Evolutionary conservation across 176 grass and related monocot genomes (phyloP).

Genomic region (maize (Zea mays)): Zm-B73-REFERENCE-NAM-5.0 NC_050098.1:156226001-156226500

Average conservation of each 20-base stretch:
- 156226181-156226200: slow-evolving; percentile 92
- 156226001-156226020: slow-evolving; percentile 35
- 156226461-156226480: slow-evolving; percentile 91
- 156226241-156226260: slow-evolving; percentile 95
- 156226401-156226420: slow-evolving; percentile 89
- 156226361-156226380: slow-evolving; percentile 91
- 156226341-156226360: slow-evolving; percentile 90
- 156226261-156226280: slow-evolving; percentile 86
- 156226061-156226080: slow-evolving; percentile 94
- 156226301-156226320: slow-evolving; percentile 98
- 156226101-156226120: slow-evolving; percentile 89
- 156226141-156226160: slow-evolving; percentile 86
- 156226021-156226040: slow-evolving; percentile 5
- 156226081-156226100: slow-evolving; percentile 89
- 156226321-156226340: slow-evolving; percentile 84
- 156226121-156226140: slow-evolving; percentile 58
- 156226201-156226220: slow-evolving; percentile 93
- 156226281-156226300: slow-evolving; percentile 79
- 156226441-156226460: slow-evolving; percentile 96
- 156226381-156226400: slow-evolving; percentile 96
- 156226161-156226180: slow-evolving; percentile 74
- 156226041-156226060: slow-evolving; percentile 90
- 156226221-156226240: slow-evolving; percentile 71
- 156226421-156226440: slow-evolving; percentile 93
- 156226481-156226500: slow-evolving; percentile 83